Percentiles rank a stretch among this genome's conserved stretches.
Evolutionary conservation across 208 protist genomes (phyloP).

Genomic region (Porcisia hertigi): DNA sequence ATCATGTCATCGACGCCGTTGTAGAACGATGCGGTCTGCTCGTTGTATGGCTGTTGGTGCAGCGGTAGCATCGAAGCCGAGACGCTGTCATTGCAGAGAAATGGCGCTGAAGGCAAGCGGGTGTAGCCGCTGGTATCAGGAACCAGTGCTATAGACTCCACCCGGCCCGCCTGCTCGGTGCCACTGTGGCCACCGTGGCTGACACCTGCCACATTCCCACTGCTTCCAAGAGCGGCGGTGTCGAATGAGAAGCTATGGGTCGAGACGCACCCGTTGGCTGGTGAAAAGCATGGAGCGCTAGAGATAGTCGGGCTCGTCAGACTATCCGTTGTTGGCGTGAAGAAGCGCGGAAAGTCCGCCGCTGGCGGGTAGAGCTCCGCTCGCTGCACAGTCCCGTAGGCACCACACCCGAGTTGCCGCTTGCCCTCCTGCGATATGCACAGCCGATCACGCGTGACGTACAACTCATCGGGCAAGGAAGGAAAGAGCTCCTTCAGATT

Average conservation of each 20-base stretch:
- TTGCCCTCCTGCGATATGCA: slow-evolving; percentile 25
- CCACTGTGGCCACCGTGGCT: background rate
- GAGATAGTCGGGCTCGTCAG: slow-evolving; percentile 3
- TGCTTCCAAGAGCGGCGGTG: slow-evolving; percentile 3
- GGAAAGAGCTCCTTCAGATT: slow-evolving; percentile 51
- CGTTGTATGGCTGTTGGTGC: slow-evolving; percentile 51
- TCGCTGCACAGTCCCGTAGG: slow-evolving; percentile 63
- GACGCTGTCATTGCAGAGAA: slow-evolving; percentile 3
- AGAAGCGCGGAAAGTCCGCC: slow-evolving; percentile 24
- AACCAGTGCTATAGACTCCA: background rate
- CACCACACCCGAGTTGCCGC: slow-evolving; percentile 44
- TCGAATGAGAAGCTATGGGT: slow-evolving; percentile 13
- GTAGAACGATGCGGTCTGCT: slow-evolving; percentile 44
- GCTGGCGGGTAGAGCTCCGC: slow-evolving; percentile 61
- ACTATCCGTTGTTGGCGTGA: slow-evolving; percentile 18
- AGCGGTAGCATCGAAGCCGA: slow-evolving; percentile 20
- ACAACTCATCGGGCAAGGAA: slow-evolving; percentile 39
- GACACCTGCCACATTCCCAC: background rate
- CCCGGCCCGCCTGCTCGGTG: background rate
- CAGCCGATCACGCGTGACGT: slow-evolving; percentile 51
- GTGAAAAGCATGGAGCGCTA: slow-evolving; percentile 13
- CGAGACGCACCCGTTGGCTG: background rate
- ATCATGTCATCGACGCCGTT: slow-evolving; percentile 22
- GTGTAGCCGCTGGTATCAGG: background rate
- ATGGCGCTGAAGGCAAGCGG: background rate